Percentiles rank a stretch among this genome's conserved stretches.
Evolutionary conservation across 2,329 filamentous ascomycete species (phyloP).

Genomic region (Aureobasidium sp.): DNA sequence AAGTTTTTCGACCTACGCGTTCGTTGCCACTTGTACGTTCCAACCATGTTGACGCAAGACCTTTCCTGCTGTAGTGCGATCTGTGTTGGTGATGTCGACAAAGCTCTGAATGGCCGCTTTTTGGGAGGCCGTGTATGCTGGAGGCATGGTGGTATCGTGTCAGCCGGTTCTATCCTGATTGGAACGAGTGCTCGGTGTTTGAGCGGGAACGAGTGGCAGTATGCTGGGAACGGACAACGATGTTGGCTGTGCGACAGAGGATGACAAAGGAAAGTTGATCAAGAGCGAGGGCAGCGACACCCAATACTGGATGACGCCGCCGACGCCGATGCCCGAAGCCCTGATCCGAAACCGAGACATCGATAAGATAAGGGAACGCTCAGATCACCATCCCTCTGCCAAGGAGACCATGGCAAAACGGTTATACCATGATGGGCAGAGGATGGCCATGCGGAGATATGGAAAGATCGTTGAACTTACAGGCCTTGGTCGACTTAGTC

Average conservation of each 20-base stretch:
- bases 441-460: neutral
- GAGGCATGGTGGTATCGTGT: constrained; percentile 34
- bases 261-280: neutral
- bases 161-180: neutral
- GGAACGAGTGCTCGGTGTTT: neutral
- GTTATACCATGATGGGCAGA: neutral
- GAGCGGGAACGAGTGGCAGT: neutral
- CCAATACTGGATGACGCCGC: neutral
- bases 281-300: constrained; percentile 5
- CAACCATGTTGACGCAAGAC: constrained; percentile 40
- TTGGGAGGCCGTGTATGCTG: constrained; percentile 40
- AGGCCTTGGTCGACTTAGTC: neutral
- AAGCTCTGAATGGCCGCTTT: constrained; percentile 41
- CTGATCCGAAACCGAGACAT: neutral
- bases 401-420: neutral
- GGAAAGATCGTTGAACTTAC: neutral
- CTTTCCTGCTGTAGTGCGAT: constrained; percentile 40
- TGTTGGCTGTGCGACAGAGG: neutral
- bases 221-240: neutral
- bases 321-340: neutral
- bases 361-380: constrained; percentile 10
- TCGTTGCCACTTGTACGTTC: constrained; percentile 39
- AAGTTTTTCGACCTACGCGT: constrained; percentile 35
- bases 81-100: constrained; percentile 37
- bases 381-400: neutral